Percentiles rank a stretch among this genome's conserved stretches.
Conservation (phyloP, 2,329 filamentous ascomycete genomes). For the Thermothelomyces thermophilus region DNA sequence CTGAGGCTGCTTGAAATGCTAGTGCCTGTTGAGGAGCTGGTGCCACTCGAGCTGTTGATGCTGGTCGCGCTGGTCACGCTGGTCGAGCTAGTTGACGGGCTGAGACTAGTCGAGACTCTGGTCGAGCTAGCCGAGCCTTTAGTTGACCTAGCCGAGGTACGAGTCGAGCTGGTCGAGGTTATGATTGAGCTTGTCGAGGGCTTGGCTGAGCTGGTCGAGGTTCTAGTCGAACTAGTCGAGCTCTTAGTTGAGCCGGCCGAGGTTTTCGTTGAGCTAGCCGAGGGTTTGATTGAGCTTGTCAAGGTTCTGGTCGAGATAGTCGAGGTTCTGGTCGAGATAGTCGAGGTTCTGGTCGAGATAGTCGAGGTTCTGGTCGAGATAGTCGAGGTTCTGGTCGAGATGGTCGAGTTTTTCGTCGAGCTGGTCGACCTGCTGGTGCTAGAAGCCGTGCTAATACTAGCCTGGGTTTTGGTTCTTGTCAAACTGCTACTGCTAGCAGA, state of each 20-base stretch:
- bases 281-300: too few species aligned
- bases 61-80: background rate
- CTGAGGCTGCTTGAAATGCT: background rate
- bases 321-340: conserved; percentile 10
- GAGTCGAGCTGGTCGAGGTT: conserved; percentile 3
- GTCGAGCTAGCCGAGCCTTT: conserved; percentile 1
- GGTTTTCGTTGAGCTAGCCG: background rate
- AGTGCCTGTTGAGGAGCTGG: background rate
- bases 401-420: conserved; percentile 2
- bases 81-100: background rate
- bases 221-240: conserved; percentile 4
- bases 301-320: too few species aligned
- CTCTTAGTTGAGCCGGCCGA: conserved; percentile 7
- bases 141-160: too few species aligned
- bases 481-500: conserved; percentile 5
- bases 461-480: conserved; percentile 6
- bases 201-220: conserved; percentile 5
- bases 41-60: background rate
- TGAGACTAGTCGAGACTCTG: background rate
- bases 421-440: background rate
- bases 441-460: background rate
- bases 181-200: conserved; percentile 12
- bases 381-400: conserved; percentile 8
- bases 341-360: conserved; percentile 10
- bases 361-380: conserved; percentile 1